phyloP scores from a whole-genome alignment of 2,329 filamentous ascomycete species.

The Aureobasidium sp. region DNA sequence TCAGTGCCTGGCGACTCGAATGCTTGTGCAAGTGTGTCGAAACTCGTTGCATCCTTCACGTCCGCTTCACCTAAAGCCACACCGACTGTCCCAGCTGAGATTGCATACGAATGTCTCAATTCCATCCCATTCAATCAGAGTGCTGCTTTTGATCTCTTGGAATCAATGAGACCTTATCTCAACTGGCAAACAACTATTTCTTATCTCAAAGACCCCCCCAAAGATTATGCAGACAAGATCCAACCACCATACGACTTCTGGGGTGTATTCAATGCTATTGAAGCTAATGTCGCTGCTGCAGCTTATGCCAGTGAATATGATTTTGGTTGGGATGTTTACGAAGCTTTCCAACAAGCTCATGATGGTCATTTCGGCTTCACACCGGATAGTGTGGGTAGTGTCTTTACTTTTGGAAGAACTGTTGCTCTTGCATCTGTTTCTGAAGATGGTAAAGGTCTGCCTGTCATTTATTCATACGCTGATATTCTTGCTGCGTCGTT shows the following conservation, averaged over 20 bases:
- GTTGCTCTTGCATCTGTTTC: constrained; percentile 67
- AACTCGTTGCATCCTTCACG: constrained; percentile 30
- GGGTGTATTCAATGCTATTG: constrained; percentile 42
- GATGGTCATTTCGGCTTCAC: constrained; percentile 71
- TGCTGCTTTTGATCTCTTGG: constrained; percentile 42
- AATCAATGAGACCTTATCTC: constrained; percentile 49
- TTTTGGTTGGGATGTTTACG: constrained; percentile 58
- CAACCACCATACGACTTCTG: constrained; percentile 48
- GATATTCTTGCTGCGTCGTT: constrained; percentile 50
- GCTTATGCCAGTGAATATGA: constrained; percentile 47
- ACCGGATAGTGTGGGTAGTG: constrained; percentile 57
- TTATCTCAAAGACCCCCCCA: constrained; percentile 50
- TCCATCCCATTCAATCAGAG: constrained; percentile 51
- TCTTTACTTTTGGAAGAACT: constrained; percentile 58
- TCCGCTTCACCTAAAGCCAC: constrained; percentile 28
- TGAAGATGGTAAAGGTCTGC: constrained; percentile 62
- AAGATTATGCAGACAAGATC: constrained; percentile 51
- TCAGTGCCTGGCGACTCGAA: no score
- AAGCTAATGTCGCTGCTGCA: constrained; percentile 39
- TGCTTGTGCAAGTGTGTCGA: constrained; percentile 32
- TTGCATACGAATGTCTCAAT: constrained; percentile 53
- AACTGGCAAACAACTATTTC: constrained; percentile 51
- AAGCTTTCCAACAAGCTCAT: constrained; percentile 61
- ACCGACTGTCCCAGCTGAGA: constrained; percentile 46
- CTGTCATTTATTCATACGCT: constrained; percentile 61